Evolutionary conservation across 2,329 filamentous ascomycete genomes (phyloP).

Genomic region (Sporothrix brasiliensis): DNA sequence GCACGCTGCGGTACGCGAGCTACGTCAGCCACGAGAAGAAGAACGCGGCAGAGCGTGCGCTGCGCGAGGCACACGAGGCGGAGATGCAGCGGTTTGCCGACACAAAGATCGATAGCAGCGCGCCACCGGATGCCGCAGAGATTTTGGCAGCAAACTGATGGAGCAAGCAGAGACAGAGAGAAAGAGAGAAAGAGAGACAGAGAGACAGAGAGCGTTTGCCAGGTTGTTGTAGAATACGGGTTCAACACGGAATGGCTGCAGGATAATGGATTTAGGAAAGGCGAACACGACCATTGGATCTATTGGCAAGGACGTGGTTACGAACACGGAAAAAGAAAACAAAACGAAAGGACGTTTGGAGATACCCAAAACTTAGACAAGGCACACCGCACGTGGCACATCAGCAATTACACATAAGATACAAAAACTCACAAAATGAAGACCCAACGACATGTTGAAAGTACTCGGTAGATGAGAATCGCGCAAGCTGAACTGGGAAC

Average conservation of each 20-base stretch:
- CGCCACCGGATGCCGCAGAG: conserved; percentile 57
- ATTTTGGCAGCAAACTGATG: conserved; percentile 59
- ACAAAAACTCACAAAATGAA: background rate
- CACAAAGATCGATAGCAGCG: conserved; percentile 49
- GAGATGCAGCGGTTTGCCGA: conserved; percentile 50
- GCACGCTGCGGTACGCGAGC: conserved; percentile 62
- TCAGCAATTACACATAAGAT: background rate
- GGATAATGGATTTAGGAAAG: background rate
- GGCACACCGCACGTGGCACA: background rate
- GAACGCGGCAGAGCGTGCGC: conserved; percentile 48
- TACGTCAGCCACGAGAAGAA: conserved; percentile 57
- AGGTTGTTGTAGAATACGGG: background rate
- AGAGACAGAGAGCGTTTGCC: background rate
- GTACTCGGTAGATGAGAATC: too few relatives aligned
- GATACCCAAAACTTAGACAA: conserved; percentile 23
- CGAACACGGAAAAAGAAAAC: background rate
- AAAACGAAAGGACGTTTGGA: background rate
- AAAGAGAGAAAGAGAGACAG: background rate
- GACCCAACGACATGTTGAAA: too few relatives aligned
- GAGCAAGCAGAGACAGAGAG: background rate
- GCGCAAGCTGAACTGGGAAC: background rate
- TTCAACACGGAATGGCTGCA: conserved; percentile 12
- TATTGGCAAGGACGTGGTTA: background rate
- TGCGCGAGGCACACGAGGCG: conserved; percentile 47
- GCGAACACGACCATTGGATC: background rate